Evolutionary conservation across 1,139 yeast genomes (phyloP).

Genomic region (Chernovozyma aurita): DNA sequence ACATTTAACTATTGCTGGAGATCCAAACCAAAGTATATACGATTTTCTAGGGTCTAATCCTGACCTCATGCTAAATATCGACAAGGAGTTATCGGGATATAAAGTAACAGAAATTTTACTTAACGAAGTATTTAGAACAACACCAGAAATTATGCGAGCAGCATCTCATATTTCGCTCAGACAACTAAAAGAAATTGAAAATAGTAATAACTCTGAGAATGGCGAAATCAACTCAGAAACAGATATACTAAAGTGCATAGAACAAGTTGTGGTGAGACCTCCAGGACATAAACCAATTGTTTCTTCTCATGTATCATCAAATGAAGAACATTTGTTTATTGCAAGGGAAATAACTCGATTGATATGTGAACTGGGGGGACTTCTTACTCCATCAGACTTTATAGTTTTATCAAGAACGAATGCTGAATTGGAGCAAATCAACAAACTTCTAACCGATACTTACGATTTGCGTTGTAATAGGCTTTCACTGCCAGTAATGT

Average conservation of each 20-base stretch:
- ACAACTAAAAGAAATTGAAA: not conserved
- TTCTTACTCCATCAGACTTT: constrained; percentile 47
- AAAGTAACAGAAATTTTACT: constrained; percentile 27
- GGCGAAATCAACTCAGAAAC: not conserved
- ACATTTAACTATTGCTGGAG: constrained; percentile 69
- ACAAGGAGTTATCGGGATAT: constrained; percentile 21
- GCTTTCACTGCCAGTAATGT: constrained; percentile 45
- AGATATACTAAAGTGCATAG: no score
- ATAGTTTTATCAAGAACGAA: constrained; percentile 54
- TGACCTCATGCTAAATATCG: constrained; percentile 20
- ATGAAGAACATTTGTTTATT: constrained; percentile 40
- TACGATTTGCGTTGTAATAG: constrained; percentile 42
- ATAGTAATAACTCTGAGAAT: not conserved
- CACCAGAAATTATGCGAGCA: constrained; percentile 49
- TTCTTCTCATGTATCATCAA: constrained; percentile 17
- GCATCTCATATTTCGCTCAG: constrained; percentile 27
- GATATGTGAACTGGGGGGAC: constrained; percentile 41
- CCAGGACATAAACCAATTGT: constrained; percentile 30
- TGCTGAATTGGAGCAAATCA: constrained; percentile 43
- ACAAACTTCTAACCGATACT: constrained; percentile 28
- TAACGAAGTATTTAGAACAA: constrained; percentile 52
- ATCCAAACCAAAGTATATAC: constrained; percentile 68
- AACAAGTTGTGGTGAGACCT: constrained; percentile 11
- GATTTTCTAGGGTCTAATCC: constrained; percentile 57
- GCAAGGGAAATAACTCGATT: constrained; percentile 43